Base-by-base conservation (phyloP, 2,329 filamentous ascomycete species). In the Cadophora sp. region DNA sequence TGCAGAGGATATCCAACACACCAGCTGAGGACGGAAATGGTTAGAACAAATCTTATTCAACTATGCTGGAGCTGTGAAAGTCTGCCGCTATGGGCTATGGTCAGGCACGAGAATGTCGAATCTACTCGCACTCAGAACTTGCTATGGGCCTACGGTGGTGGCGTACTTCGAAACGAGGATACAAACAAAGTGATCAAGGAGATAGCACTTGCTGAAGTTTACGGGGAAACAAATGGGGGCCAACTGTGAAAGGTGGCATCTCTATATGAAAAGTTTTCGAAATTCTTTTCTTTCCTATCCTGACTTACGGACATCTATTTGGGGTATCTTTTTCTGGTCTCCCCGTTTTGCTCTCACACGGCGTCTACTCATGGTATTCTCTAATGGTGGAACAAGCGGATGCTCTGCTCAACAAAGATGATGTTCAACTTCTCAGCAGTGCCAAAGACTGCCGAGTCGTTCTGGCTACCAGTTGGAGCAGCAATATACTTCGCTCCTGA, bases 401-500 rank as follows among this genome's bases (percentile, higher is more conserved):
- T 91, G 79, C 91, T 93, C 86, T 99, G 96, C 86, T 99, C 94
- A 46, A 98, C 92, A 81, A 98, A 97, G 55, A 91, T 94, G 76
- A 98, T 97, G 65, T 91, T 92, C 72, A 97, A 85, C 84, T 95
- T 93, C 84, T 97, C 93, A 5, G 94, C 93, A 12, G 94, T 97
- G 79, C 93, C 91, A 75, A 97, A 92, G 56, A 96, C 93, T 61
- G 90, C 87, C 67, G 85, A 81, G 79, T 96, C 93, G 79, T 96
- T 96, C 81, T 96, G 92, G 80, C 91, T 97, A 67, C 96, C 96
- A 62, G 89, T 92, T 11, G 96, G 96, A 48, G 95, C 95, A 65
- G 96, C 95, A 77, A 98, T 93, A 84, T 97, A 99, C 85, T 97
- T 98, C 78, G 89, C 94, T 61, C 96, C 96, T 26, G 93, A 97